phyloP scores from a whole-genome alignment of 2,329 filamentous ascomycete genomes.

The Claviceps sp. region DNA sequence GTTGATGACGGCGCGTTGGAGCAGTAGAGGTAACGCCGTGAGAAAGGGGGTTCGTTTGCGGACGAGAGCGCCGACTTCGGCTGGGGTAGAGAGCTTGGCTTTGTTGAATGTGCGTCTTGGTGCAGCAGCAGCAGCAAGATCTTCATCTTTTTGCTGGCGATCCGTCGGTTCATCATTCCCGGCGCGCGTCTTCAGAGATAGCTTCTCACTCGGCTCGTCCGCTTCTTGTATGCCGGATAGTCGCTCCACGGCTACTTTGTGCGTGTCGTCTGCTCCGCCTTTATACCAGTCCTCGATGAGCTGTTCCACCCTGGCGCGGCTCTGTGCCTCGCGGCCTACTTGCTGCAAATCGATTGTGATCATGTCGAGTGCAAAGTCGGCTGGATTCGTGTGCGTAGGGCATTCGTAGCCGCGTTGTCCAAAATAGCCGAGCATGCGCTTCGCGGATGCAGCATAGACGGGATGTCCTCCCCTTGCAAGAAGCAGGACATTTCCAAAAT shows the following conservation, averaged over 20 bases:
- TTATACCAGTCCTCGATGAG: constrained; percentile 46
- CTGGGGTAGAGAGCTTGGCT: constrained; percentile 46
- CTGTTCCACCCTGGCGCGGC: constrained; percentile 44
- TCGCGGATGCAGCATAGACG: constrained; percentile 52
- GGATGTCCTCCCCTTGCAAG: constrained; percentile 56
- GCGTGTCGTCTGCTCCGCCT: constrained; percentile 4
- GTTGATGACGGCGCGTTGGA: constrained; percentile 56
- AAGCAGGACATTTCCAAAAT: constrained; percentile 59
- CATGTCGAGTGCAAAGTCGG: constrained; percentile 64
- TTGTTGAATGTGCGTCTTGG: constrained; percentile 30
- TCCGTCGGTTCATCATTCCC: neutral
- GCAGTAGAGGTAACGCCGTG: constrained; percentile 51
- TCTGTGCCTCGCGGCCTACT: constrained; percentile 46
- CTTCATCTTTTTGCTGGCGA: constrained; percentile 3
- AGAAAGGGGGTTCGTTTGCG: constrained; percentile 48
- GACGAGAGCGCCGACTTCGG: constrained; percentile 56
- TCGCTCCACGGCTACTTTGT: constrained; percentile 6
- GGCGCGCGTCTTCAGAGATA: neutral
- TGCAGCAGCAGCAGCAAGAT: constrained; percentile 11
- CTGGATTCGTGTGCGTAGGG: constrained; percentile 58
- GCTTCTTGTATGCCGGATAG: constrained; percentile 17
- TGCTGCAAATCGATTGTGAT: constrained; percentile 65
- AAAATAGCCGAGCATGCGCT: constrained; percentile 54
- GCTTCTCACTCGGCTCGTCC: constrained; percentile 13
- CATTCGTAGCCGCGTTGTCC: constrained; percentile 46